These are phyloP conservation scores for Glebionis coronaria DNA, from an alignment of 129 eudicot species.

Conservation along the genomic window DNA sequence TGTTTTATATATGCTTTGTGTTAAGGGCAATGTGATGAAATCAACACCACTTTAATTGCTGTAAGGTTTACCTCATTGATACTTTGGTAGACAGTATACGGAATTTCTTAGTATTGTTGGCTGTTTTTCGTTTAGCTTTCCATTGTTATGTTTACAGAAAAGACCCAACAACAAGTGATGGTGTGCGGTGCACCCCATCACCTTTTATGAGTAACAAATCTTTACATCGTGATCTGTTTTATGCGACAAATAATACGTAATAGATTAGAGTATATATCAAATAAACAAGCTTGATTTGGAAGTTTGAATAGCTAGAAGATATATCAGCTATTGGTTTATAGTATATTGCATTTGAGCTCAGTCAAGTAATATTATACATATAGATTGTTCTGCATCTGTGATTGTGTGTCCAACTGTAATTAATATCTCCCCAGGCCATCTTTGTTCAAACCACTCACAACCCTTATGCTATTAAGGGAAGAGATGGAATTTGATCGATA, in stretches of 20 bases:
- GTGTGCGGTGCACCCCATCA: too few relatives aligned
- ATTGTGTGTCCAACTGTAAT: neutral
- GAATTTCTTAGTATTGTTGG: neutral
- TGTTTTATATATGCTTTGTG: conserved; percentile 2
- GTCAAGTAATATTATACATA: neutral
- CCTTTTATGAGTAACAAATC: neutral
- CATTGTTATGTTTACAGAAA: neutral
- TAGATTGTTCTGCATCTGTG: neutral
- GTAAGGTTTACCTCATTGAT: neutral
- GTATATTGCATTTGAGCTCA: neutral
- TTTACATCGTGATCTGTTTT: neutral
- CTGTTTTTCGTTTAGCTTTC: neutral
- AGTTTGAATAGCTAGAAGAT: neutral
- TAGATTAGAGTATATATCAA: neutral
- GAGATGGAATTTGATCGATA: too few relatives aligned
- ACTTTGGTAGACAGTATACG: neutral
- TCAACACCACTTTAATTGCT: neutral
- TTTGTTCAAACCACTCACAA: too few relatives aligned
- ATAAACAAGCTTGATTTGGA: neutral
- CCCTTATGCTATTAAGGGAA: too few relatives aligned
- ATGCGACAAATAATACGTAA: neutral
- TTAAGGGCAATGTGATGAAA: neutral
- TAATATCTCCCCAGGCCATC: too few relatives aligned
- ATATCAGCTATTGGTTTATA: neutral
- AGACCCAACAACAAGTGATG: neutral